Base-by-base conservation (phyloP, 345 rosid species). In the Eucalyptus viminalis region DNA sequence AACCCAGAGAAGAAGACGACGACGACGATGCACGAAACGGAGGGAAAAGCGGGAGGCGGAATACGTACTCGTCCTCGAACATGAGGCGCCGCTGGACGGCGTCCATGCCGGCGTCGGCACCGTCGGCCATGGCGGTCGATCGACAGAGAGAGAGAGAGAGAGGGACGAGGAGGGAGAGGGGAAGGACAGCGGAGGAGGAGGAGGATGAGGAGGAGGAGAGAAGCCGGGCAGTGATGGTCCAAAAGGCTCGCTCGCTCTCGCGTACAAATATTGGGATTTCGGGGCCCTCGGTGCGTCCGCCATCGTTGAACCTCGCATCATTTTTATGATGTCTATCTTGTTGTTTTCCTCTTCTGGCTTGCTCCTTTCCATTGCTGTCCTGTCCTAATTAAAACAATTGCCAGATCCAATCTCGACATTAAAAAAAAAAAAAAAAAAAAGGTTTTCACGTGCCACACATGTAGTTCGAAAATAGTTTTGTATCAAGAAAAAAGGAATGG, bases 1-100 rank as follows among this genome's bases (percentile, higher is more conserved):
- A 40, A 40, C 43, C 29, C 85, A 7, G 0, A 58, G 65, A 1
- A 65, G 47, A 76, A 76, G 87, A 34, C 5, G 69, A 44, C 90
- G 87, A 86, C 49, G 14, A 16, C 31, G 27, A 21, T 1, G 25
- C 24, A 40, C 29, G 85, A 76, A 40, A 76, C 24, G 27, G 47
- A 22, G 47, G 76, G 34, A 14, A 27, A 7, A 11, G 29, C 16
- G 85, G 14, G 62, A 24, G 53, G 88, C 37, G 14, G 16, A 16
- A 31, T 86, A 89, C 80, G 31, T 87, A 92, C 99, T 97, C 98
- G 92, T 97, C 99, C 25, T 96, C 99, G 62, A 97, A 97, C 99
- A 97, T 97, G 94, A 97, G 99, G 91, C 99, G 99, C 44, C 98
- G 91, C 94, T 97, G 99, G 90, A 97, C 99, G 67, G 98, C 99